Conservation (phyloP, 2,329 filamentous ascomycete genomes). For the Sclerotiophoma versabilis region DNA sequence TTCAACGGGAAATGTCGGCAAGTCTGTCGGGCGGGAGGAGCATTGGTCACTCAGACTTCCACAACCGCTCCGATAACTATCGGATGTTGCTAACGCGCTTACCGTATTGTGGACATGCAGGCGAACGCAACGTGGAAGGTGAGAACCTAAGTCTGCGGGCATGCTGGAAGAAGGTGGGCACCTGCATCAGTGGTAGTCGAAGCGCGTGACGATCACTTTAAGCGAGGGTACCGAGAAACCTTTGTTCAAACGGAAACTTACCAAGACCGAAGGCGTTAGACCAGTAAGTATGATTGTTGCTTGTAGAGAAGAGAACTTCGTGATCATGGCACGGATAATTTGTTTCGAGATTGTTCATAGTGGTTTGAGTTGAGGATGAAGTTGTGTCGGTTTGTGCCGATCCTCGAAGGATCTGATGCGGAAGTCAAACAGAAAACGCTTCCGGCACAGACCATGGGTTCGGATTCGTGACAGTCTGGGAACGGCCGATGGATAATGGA, state of each 20-base stretch:
- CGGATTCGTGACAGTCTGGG: neutral
- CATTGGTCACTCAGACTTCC: neutral
- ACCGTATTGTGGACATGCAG: conserved; percentile 2
- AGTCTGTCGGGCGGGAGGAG: neutral
- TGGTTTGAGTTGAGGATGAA: neutral
- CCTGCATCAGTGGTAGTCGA: conserved; percentile 3
- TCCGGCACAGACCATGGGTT: conserved; percentile 16
- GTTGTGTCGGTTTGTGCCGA: conserved; percentile 4
- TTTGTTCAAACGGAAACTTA: neutral
- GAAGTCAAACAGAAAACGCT: conserved; percentile 2
- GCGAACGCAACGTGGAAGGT: conserved; percentile 11
- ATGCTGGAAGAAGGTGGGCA: neutral
- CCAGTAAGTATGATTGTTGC: neutral
- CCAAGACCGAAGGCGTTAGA: neutral
- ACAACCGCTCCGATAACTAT: neutral
- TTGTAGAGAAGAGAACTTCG: neutral
- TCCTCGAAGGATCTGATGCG: neutral
- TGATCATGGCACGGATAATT: neutral
- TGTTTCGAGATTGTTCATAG: neutral
- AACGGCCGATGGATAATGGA: neutral
- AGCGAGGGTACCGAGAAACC: neutral
- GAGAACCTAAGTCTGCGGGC: neutral
- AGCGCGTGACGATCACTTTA: conserved; percentile 4
- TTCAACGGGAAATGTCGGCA: conserved; percentile 3
- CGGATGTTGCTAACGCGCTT: conserved; percentile 8